Conservation (phyloP, 2,329 filamentous ascomycete genomes). For the Huntiella omanensis region DNA sequence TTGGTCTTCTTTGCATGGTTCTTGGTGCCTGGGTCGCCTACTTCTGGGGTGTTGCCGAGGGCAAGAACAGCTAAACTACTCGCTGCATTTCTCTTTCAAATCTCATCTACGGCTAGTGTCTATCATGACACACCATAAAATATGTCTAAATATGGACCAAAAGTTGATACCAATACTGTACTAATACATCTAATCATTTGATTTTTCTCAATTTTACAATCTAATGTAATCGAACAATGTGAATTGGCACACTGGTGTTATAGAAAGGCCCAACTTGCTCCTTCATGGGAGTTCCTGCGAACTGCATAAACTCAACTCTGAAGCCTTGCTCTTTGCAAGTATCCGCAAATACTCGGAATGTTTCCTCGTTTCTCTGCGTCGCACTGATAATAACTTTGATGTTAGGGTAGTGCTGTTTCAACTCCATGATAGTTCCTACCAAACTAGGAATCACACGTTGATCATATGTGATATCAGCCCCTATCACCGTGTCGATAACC, state of each 20-base stretch:
- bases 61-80: constrained; percentile 21
- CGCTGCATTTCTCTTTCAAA: neutral
- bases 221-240: constrained; percentile 20
- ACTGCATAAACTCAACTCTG: constrained; percentile 24
- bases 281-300: constrained; percentile 20
- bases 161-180: no score
- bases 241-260: constrained; percentile 37
- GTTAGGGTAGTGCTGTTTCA: constrained; percentile 37
- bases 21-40: constrained; percentile 36
- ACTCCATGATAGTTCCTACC: constrained; percentile 41
- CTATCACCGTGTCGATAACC: constrained; percentile 44
- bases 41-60: constrained; percentile 40
- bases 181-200: neutral
- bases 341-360: constrained; percentile 44
- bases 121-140: neutral
- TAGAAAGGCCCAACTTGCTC: constrained; percentile 47
- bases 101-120: neutral
- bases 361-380: constrained; percentile 50
- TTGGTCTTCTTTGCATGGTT: constrained; percentile 24
- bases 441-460: constrained; percentile 41
- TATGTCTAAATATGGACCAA: neutral
- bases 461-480: constrained; percentile 67
- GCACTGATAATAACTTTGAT: constrained; percentile 48
- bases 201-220: neutral
- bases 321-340: constrained; percentile 33